These are phyloP conservation scores for Colletotrichum eleusines DNA, from an alignment of 2,329 filamentous ascomycete genomes.

Conservation along the genomic window DNA sequence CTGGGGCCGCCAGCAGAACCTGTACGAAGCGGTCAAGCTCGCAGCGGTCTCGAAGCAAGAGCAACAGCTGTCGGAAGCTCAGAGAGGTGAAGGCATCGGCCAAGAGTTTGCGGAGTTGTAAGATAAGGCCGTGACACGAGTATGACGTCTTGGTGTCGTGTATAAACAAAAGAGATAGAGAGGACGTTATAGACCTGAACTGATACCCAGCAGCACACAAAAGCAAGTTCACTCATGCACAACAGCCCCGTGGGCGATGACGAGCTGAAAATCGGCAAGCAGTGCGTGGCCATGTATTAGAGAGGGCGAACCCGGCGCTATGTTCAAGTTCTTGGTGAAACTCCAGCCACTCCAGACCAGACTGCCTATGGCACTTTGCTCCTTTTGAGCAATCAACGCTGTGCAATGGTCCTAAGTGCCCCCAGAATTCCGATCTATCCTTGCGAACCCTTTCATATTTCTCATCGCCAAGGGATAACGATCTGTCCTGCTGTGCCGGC, in stretches of 20 bases:
- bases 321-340: no score
- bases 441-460: neutral
- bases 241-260: no score
- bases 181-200: neutral
- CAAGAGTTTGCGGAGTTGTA: neutral
- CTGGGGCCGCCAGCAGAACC: conserved; percentile 28
- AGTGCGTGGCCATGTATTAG: neutral
- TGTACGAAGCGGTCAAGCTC: conserved; percentile 15
- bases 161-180: neutral
- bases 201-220: conserved; percentile 14
- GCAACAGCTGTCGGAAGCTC: neutral
- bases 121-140: neutral
- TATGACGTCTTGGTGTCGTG: neutral
- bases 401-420: no score
- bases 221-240: neutral
- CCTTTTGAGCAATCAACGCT: neutral
- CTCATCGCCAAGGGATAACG: neutral
- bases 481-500: no score
- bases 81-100: neutral
- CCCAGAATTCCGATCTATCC: neutral
- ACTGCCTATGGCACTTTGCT: no score
- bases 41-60: neutral
- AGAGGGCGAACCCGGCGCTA: neutral
- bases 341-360: neutral
- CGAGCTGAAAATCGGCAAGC: neutral